Evolutionary conservation across 1,284 basidiomycete species (phyloP), one percentile per base, ranked within the genome.

Genomic region (Peniophora sp.): DNA sequence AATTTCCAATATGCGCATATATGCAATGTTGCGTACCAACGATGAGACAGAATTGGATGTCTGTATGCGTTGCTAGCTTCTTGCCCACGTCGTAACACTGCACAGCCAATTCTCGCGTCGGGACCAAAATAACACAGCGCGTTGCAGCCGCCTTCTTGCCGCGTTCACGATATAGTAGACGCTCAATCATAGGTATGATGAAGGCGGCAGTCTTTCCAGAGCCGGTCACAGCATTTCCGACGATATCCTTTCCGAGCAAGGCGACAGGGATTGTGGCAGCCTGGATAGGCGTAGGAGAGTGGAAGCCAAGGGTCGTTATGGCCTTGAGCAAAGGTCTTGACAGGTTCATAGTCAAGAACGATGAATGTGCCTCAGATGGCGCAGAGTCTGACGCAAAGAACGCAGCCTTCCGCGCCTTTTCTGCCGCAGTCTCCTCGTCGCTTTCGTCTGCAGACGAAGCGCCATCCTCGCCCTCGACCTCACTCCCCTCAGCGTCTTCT

Each of bases 191-290:
- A 39, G 95, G 95, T 54, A 98, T 85, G 64, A 90, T 87, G 71
- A 97, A 98, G 10, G 96, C 95, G 10, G 92, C 94, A 1, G 95
- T 98, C 72, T 98, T 98, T 56, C 95, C 95, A 3, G 92, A 96
- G 56, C 95, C 95, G 10, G 95, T 98, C 11, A 96, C 91, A 17
- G 96, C 95, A 54, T 84, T 89, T 39, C 94, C 96, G 49, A 99
- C 93, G 39, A 98, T 81, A 66, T 98, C 95, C 62, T 97, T 94
- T 50, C 96, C 96, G 16, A 95, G 71, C 14, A 99, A 78, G 23
- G 92, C 94, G 45, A 95, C 84, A 11, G 95, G 95, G 48, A 99
- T 92, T 6, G 94, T 88, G 46, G 90, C 85, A 1, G 89, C 81
- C 69, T 99, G 95, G 50, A 99, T 98, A 1, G 96, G 96, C 1